Conservation (phyloP, 108 stramenopile genomes). For the Conticribra weissflogii region DNA sequence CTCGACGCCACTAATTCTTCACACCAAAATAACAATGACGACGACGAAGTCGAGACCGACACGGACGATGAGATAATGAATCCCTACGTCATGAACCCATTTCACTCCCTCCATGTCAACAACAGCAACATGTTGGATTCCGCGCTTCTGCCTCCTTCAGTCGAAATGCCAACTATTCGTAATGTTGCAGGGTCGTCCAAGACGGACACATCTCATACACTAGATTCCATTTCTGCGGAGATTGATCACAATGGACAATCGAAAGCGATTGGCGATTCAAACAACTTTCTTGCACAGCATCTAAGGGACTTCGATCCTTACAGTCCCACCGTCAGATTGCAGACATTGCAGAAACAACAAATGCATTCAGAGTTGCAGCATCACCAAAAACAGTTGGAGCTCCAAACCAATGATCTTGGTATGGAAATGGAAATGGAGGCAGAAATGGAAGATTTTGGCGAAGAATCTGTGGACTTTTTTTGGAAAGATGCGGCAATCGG, state of each 20-base stretch:
- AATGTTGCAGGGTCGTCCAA: not conserved
- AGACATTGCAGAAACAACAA: not conserved
- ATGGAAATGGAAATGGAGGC: slow-evolving; percentile 46
- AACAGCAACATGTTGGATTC: slow-evolving; percentile 7
- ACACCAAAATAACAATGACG: not conserved
- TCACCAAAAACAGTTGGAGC: slow-evolving; percentile 7
- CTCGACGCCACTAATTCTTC: not conserved
- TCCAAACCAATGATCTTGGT: no score
- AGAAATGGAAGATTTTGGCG: slow-evolving; percentile 28
- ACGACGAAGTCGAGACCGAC: slow-evolving; percentile 19
- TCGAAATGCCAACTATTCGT: slow-evolving; percentile 16
- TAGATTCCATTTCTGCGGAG: no score
- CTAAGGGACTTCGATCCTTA: slow-evolving; percentile 36
- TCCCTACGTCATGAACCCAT: slow-evolving; percentile 42
- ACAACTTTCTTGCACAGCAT: no score
- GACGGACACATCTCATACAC: no score
- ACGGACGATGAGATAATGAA: slow-evolving; percentile 33
- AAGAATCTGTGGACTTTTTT: not conserved
- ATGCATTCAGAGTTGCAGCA: not conserved
- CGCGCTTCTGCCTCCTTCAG: slow-evolving; percentile 22
- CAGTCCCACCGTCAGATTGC: slow-evolving; percentile 7
- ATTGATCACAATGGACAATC: no score
- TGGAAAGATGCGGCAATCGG: not conserved
- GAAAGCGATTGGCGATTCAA: no score
- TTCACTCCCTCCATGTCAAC: not conserved